A percentile compares a stretch with the other conserved stretches of the same genome.
Evolutionary conservation across 306 rosid genomes (phyloP).

Genomic region (Castanea mollissima): DNA sequence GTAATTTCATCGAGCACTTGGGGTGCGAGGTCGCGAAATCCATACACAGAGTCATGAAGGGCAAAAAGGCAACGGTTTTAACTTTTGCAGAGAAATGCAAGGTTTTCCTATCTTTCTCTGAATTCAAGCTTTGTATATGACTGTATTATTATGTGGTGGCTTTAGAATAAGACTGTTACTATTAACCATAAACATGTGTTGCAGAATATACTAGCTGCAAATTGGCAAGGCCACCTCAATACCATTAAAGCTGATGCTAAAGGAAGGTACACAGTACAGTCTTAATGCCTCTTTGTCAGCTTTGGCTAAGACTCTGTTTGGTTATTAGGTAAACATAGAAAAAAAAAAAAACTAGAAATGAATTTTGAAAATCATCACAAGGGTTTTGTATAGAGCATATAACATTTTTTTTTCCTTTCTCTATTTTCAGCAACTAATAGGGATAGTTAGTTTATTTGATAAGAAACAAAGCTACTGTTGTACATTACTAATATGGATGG

Average conservation of each 20-base stretch:
- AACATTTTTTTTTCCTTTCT: neutral
- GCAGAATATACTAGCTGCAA: conserved; percentile 78
- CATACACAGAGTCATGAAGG: conserved; percentile 38
- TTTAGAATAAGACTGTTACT: neutral
- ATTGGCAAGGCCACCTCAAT: conserved; percentile 80
- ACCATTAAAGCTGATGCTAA: conserved; percentile 82
- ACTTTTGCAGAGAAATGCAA: conserved; percentile 83
- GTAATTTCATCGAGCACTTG: conserved; percentile 44
- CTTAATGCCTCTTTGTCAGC: neutral
- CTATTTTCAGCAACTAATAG: neutral
- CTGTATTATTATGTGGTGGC: neutral
- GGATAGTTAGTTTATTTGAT: neutral
- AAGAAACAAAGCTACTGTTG: neutral
- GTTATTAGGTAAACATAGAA: neutral
- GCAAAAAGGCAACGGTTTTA: conserved; percentile 48
- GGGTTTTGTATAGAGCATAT: neutral
- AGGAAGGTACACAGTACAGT: conserved; percentile 65
- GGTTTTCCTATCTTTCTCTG: conserved; percentile 31
- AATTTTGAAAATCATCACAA: neutral
- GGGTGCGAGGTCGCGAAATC: conserved; percentile 26
- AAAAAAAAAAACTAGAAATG: neutral
- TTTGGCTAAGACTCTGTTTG: neutral
- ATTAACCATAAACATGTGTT: neutral
- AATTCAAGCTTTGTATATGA: neutral
- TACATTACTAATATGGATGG: conserved; percentile 23